Conservation (phyloP, 371 early-diverging fungal genomes). For the Apophysomyces variabilis region DNA sequence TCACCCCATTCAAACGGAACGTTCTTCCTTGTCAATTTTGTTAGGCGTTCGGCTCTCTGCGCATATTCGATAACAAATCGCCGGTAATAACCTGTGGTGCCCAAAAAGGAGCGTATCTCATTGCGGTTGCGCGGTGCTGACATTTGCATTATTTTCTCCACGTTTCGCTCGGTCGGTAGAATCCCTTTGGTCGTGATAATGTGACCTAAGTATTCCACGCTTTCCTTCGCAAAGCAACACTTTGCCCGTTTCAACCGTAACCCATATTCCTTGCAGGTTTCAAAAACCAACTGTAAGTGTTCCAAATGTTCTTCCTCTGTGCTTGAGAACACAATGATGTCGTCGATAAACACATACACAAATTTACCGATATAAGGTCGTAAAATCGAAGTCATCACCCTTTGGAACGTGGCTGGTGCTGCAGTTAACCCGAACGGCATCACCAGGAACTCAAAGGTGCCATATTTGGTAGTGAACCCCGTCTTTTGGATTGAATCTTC, state of each 20-base stretch:
- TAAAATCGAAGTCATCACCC: too few species aligned
- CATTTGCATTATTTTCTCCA: conserved; percentile 11
- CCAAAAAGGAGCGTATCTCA: conserved; percentile 32
- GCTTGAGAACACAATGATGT: conserved; percentile 47
- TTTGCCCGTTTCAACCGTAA: conserved; percentile 39
- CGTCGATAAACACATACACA: conserved; percentile 50
- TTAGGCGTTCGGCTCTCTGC: conserved; percentile 18
- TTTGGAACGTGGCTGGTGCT: background rate
- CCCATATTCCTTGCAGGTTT: conserved; percentile 25
- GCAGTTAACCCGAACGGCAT: conserved; percentile 32
- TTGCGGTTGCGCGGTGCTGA: conserved; percentile 14
- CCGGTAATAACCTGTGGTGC: conserved; percentile 35
- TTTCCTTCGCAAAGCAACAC: conserved; percentile 9
- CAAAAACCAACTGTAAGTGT: conserved; percentile 41
- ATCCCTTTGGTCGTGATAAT: conserved; percentile 34
- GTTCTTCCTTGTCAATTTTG: conserved; percentile 20
- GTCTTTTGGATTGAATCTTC: conserved; percentile 33
- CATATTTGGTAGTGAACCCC: conserved; percentile 33
- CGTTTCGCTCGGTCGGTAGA: background rate
- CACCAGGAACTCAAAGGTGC: conserved; percentile 39
- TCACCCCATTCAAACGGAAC: conserved; percentile 15
- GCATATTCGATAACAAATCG: conserved; percentile 35
- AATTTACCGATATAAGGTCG: conserved; percentile 16
- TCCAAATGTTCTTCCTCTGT: conserved; percentile 40
- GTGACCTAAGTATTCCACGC: conserved; percentile 39